These are phyloP conservation scores for Neonectria hederae DNA, from an alignment of 2,329 filamentous ascomycete species.

Conservation along the genomic window DNA sequence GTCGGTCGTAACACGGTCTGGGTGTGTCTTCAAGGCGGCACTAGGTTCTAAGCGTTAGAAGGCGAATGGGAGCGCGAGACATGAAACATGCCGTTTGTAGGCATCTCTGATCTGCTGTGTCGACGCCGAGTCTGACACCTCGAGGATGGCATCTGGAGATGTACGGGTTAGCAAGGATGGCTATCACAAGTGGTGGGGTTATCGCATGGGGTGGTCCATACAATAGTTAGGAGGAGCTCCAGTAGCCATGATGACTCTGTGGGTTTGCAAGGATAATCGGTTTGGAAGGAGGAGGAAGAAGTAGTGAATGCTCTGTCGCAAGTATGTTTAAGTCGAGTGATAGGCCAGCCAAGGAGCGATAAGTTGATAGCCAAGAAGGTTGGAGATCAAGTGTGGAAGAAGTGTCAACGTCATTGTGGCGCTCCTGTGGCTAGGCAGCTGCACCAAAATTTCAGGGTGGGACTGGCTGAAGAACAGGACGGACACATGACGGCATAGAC, in stretches of 20 bases:
- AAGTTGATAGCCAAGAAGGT: conserved; percentile 17
- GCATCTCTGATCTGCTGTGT: conserved; percentile 89
- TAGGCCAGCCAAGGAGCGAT: conserved; percentile 16
- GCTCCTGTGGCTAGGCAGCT: conserved; percentile 42
- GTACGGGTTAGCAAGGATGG: conserved; percentile 27
- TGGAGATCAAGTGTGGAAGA: conserved; percentile 21
- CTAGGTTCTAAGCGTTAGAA: conserved; percentile 54
- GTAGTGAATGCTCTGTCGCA: conserved; percentile 1
- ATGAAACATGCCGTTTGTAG: conserved; percentile 78
- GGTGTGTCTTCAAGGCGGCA: conserved; percentile 90
- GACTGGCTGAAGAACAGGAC: not conserved
- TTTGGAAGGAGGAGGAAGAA: not conserved
- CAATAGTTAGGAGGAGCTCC: conserved; percentile 67
- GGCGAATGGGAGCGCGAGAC: not conserved
- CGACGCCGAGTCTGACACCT: conserved; percentile 76
- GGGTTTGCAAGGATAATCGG: not conserved
- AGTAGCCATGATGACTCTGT: conserved; percentile 45
- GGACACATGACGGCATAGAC: not conserved
- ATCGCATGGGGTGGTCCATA: conserved; percentile 47
- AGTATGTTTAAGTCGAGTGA: conserved; percentile 11
- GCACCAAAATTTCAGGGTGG: not conserved
- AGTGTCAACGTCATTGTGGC: conserved; percentile 56
- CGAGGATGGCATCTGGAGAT: conserved; percentile 74
- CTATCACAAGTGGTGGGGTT: conserved; percentile 25
- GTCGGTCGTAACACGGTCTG: conserved; percentile 85